Evolutionary conservation across 371 early-diverging fungal species (phyloP), one percentile per base, ranked within the genome.

Genomic region (Globomyces sp.): DNA sequence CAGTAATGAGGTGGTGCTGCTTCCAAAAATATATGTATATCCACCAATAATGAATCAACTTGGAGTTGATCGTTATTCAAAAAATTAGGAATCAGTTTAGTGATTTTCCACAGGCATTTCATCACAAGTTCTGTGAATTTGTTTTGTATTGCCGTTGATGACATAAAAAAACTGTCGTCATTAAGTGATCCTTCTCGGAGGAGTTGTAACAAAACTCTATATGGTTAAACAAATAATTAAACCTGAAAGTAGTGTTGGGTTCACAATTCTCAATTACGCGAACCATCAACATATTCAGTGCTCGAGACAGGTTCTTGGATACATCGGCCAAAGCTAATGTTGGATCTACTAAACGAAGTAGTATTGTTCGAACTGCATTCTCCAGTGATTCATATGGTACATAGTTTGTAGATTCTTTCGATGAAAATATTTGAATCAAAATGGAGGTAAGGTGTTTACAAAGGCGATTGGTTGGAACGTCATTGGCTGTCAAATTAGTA

Each of bases 51-150:
- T 48, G 83, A 76, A 61, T 87, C 86, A 0, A 77, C 68, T 41
- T 77, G 76, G 2, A 59, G 58, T 52, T 0, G 63, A 47, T 44
- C 78, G 60, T 77, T 81, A 43, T 87, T 68, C 3, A 94, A 67
- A 44, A 86, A 85, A 24, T 86, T 80, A 51, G 89, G 86, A 57
- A 96, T 82, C 6, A 87, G 77, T 76, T 95, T 95, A 36, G 95
- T 90, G 62, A 94, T 70, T 67, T 95, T 94, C 97, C 97, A 97
- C 57, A 96, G 66, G 64, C 97, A 97, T 75, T 94, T 94, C 92
- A 95, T 93, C n/a, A 91, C 88, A 42, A 94, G 72, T 71, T 95
- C 94, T 10, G 89, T 89, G 69, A 87, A 90, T 68, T 90, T 90
- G 40, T 86, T 74, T 64, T 91, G 85, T 52, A 65, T 64, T 4